Evolutionary conservation across 2,329 filamentous ascomycete species (phyloP).

Genomic region (Orbilia blumenaviensis): DNA sequence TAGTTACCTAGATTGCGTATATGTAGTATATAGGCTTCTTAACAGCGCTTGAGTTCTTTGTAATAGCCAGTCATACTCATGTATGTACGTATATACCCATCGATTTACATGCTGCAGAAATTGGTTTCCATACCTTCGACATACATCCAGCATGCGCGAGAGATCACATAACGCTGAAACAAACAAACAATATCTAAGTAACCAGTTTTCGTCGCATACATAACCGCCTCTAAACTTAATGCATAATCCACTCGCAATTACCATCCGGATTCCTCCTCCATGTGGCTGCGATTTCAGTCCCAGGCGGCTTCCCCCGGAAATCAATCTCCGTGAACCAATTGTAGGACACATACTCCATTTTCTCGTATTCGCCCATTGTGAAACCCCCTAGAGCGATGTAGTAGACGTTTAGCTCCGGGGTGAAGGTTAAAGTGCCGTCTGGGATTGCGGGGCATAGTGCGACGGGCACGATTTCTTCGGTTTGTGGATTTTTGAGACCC

Average conservation of each 20-base stretch:
- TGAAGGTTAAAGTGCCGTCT: constrained; percentile 13
- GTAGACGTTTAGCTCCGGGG: constrained; percentile 1
- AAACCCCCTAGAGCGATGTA: constrained; percentile 2
- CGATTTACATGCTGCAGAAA: no score
- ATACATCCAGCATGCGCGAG: no score
- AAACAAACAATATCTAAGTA: no score
- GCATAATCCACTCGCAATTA: neutral
- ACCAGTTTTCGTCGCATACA: neutral
- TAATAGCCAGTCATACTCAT: no score
- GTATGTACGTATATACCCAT: no score
- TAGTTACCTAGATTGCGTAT: no score
- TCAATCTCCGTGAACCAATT: constrained; percentile 8
- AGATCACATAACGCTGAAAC: no score
- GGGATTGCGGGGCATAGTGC: constrained; percentile 7
- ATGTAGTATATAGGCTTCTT: no score
- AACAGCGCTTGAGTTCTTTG: no score
- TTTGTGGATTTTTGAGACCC: constrained; percentile 10
- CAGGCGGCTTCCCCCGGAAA: constrained; percentile 24
- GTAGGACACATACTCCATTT: neutral
- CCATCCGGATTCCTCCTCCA: constrained; percentile 6
- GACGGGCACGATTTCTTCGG: constrained; percentile 15
- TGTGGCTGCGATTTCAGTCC: neutral
- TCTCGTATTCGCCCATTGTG: neutral
- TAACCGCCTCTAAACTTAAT: neutral
- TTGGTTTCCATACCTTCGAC: no score